Conservation (phyloP, 441 rosid species). For the Populus hybrid region DNA sequence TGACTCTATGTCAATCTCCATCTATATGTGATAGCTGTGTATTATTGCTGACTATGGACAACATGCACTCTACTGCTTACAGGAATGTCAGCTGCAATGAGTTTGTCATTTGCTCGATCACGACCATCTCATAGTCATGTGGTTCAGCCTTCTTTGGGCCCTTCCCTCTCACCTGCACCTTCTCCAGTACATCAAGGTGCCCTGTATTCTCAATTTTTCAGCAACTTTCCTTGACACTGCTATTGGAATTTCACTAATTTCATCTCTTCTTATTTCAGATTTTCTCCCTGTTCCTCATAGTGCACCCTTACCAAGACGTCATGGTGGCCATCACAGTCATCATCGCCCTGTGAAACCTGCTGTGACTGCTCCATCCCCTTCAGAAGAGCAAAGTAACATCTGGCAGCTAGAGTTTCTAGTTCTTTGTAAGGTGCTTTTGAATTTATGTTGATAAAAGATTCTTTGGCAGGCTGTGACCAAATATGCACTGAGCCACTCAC, state of each 20-base stretch:
- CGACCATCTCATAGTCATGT: constrained; percentile 31
- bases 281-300: constrained; percentile 36
- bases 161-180: constrained; percentile 42
- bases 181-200: constrained; percentile 50
- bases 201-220: constrained; percentile 1
- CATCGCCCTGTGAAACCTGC: constrained; percentile 53
- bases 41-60: background rate
- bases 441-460: constrained; percentile 24
- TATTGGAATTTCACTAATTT: constrained; percentile 14
- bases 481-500: constrained; percentile 87
- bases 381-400: constrained; percentile 53
- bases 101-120: constrained; percentile 33
- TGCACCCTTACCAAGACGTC: constrained; percentile 40
- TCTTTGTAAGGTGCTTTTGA: background rate
- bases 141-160: constrained; percentile 36
- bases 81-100: constrained; percentile 52
- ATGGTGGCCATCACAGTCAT: constrained; percentile 41
- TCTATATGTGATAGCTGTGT: constrained; percentile 6
- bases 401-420: background rate
- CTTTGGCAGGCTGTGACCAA: constrained; percentile 81
- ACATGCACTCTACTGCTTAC: constrained; percentile 22
- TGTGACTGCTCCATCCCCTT: constrained; percentile 63
- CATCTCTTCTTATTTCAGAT: constrained; percentile 30
- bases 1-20: background rate
- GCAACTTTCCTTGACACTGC: constrained; percentile 1